Evolutionary conservation across 2,329 filamentous ascomycete species (phyloP), one percentile per base, ranked within the genome.

Genomic region (Botryotinia convoluta): DNA sequence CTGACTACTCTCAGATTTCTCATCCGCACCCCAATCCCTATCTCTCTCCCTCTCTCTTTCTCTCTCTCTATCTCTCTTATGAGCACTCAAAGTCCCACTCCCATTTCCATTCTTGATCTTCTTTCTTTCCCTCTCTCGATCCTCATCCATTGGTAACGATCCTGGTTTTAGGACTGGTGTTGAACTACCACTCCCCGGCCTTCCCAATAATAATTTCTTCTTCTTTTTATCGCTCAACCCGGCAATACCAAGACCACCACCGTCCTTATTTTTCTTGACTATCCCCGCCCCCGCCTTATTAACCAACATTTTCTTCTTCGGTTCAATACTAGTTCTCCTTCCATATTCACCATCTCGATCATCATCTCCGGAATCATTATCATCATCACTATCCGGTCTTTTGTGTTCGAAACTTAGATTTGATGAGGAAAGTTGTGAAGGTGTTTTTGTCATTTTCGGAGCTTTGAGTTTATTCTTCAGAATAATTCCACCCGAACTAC

Each of bases 291-390:
- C 48, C 32, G 69, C 18, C 18, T 72, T 72, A 54, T 77, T 79
- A 48, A 72, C 75, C 22, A 72, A 7, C 61, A 60, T 48, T 60
- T 79, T 79, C 74, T 79, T 80, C 70, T 78, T 79, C 26, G 78
- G 73, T 22, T 79, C 77, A 20, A 77, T 75, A 2, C 61, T 72
- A 26, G 75, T 70, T 9, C 75, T 75, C 16, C 75, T 77, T 44
- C 76, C 76, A 70, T 77, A 80, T 54, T 79, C 77, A 35, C 77
- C 77, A 67, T 79, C 78, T 67, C 76, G 74, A 61, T 78, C 77
- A 71, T 80, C 79, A 44, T 79, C 75, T 74, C n/a, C 75, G 16
- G 69, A 75, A 63, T 77, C 77, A 59, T 77, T 73, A 39, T 77
- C 75, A 39, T 77, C 77, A 70, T 78, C 77, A 44, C 72, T 75